phyloP scores from a whole-genome alignment of 768 basidiomycete species.

The Crepidotus variabilis region DNA sequence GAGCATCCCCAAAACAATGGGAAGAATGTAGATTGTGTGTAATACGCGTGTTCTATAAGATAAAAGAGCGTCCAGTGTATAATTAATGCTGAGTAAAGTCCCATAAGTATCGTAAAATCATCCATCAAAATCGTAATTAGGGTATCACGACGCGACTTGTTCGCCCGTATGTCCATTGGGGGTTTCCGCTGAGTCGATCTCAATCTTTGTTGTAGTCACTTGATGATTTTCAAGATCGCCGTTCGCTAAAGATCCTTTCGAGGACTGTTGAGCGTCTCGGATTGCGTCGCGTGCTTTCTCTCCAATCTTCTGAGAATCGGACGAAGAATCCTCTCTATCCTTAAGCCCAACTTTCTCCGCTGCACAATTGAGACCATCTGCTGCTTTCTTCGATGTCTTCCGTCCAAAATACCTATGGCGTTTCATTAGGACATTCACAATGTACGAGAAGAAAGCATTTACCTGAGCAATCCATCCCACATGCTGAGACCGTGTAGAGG shows the following conservation, averaged over 20 bases:
- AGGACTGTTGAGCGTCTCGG: not conserved
- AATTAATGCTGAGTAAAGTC: not conserved
- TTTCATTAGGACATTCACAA: not conserved
- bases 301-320: not conserved
- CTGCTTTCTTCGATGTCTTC: slow-evolving; percentile 36
- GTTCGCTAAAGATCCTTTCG: not conserved
- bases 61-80: not conserved
- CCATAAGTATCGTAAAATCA: not conserved
- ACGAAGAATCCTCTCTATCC: not conserved
- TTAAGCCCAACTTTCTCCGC: slow-evolving; percentile 18
- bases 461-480: slow-evolving; percentile 53
- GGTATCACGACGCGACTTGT: not conserved
- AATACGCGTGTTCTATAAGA: not conserved
- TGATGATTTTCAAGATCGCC: not conserved
- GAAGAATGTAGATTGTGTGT: not conserved
- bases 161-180: not conserved
- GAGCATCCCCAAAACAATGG: not conserved
- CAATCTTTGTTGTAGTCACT: not conserved
- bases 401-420: slow-evolving; percentile 41
- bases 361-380: slow-evolving; percentile 24
- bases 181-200: no score
- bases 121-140: no score
- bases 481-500: slow-evolving; percentile 53
- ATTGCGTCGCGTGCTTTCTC: not conserved
- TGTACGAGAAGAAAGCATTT: slow-evolving; percentile 13